Evolutionary conservation across 345 rosid genomes (phyloP).

Genomic region (Passiflora organensis): DNA sequence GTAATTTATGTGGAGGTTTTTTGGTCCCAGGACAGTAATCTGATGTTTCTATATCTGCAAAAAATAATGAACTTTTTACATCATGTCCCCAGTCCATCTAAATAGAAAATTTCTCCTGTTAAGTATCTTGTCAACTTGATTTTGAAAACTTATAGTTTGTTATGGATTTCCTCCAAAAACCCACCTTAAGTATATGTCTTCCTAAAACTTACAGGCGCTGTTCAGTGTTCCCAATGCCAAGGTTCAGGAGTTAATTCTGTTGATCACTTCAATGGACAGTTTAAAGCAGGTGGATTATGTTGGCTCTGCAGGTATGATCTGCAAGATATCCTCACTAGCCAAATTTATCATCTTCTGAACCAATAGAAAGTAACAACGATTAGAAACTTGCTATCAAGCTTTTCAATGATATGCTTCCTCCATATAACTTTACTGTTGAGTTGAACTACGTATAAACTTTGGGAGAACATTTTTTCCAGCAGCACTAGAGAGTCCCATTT

Average conservation of each 20-base stretch:
- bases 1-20: not conserved
- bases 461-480: not conserved
- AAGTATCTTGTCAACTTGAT: not conserved
- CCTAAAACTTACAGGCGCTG: slow-evolving; percentile 39
- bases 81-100: no score
- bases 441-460: no score
- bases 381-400: not conserved
- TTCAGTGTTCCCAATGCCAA: slow-evolving; percentile 61
- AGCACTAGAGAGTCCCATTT: not conserved
- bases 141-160: not conserved
- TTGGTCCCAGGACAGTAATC: no score
- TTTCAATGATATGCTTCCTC: not conserved
- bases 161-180: not conserved
- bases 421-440: no score
- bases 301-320: slow-evolving; percentile 91
- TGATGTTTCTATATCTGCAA: no score
- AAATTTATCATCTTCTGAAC: not conserved
- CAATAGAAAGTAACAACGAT: not conserved
- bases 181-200: not conserved
- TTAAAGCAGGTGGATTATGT: slow-evolving; percentile 84
- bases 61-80: no score
- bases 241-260: slow-evolving; percentile 79
- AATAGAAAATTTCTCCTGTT: not conserved
- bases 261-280: slow-evolving; percentile 93
- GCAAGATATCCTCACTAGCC: not conserved